Conservation (phyloP, 2,329 filamentous ascomycete species). For the Dothideomycetes sp. region DNA sequence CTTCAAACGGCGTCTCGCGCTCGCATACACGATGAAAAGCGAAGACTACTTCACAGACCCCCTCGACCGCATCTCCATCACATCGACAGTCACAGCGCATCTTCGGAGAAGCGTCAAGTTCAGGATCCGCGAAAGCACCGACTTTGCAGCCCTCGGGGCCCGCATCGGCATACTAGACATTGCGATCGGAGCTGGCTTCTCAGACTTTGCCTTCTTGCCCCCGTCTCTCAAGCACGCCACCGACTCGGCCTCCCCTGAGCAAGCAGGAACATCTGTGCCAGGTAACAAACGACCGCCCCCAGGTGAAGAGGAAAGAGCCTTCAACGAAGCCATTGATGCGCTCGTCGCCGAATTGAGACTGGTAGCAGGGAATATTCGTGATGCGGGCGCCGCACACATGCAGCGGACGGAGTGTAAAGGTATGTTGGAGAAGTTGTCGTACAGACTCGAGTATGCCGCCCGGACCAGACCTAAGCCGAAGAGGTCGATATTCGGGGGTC, state of each 20-base stretch:
- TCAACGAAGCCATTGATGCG: conserved; percentile 61
- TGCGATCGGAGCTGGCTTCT: conserved; percentile 55
- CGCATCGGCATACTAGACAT: conserved; percentile 61
- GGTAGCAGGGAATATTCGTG: conserved; percentile 53
- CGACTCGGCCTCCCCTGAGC: too few relatives aligned
- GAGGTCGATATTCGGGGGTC: conserved; percentile 21
- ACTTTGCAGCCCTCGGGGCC: conserved; percentile 60
- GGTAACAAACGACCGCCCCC: too few relatives aligned
- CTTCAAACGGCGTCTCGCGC: conserved; percentile 55
- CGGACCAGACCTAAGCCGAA: conserved; percentile 42
- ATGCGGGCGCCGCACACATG: conserved; percentile 62
- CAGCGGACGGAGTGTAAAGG: conserved; percentile 67
- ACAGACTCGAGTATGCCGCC: conserved; percentile 60
- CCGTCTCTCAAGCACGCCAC: conserved; percentile 14
- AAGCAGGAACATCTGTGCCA: too few relatives aligned
- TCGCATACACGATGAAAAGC: conserved; percentile 47
- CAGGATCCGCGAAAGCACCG: conserved; percentile 41
- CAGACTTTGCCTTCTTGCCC: conserved; percentile 16
- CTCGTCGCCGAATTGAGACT: conserved; percentile 49
- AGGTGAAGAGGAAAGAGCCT: conserved; percentile 34
- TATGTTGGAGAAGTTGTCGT: conserved; percentile 60
- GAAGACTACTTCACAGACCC: conserved; percentile 2
- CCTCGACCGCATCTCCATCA: conserved; percentile 1
- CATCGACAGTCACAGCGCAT: conserved; percentile 2
- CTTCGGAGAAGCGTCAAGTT: conserved; percentile 29